phyloP scores from a whole-genome alignment of 1,139 yeast genomes.

The Blastobotrys illinoisensis region DNA sequence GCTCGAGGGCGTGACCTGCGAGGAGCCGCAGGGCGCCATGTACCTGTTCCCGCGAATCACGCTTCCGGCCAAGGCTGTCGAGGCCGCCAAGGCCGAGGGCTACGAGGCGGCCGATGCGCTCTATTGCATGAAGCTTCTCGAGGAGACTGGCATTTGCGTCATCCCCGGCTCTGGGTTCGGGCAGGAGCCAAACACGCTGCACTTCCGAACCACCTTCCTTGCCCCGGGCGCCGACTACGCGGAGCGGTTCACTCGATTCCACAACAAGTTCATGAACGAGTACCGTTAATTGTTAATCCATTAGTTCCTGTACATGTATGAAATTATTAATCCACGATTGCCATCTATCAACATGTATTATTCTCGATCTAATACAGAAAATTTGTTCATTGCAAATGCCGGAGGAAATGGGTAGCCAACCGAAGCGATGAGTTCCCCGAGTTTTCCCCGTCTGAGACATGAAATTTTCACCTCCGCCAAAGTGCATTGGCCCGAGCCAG shows the following conservation, averaged over 20 bases:
- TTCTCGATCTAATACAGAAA: too few species aligned
- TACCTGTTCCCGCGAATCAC: constrained; percentile 80
- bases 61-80: constrained; percentile 57
- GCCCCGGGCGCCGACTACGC: constrained; percentile 95
- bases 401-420: too few species aligned
- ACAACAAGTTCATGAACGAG: constrained; percentile 57
- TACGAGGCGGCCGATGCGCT: constrained; percentile 67
- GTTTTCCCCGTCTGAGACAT: neutral
- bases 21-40: constrained; percentile 95
- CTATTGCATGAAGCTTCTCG: constrained; percentile 77
- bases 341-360: too few species aligned
- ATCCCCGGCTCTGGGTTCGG: constrained; percentile 98
- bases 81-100: constrained; percentile 51
- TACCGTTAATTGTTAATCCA: constrained; percentile 35
- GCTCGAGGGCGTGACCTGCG: constrained; percentile 79
- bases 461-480: neutral
- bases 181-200: constrained; percentile 81
- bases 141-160: constrained; percentile 91
- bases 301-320: neutral
- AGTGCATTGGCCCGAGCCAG: too few species aligned
- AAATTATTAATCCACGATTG: too few species aligned
- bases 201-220: constrained; percentile 89
- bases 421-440: neutral
- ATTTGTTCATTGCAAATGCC: neutral
- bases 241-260: constrained; percentile 69